These are phyloP conservation scores for Kluyveromyces sp. DNA, from an alignment of 1,139 yeast genomes.

Conservation along the genomic window DNA sequence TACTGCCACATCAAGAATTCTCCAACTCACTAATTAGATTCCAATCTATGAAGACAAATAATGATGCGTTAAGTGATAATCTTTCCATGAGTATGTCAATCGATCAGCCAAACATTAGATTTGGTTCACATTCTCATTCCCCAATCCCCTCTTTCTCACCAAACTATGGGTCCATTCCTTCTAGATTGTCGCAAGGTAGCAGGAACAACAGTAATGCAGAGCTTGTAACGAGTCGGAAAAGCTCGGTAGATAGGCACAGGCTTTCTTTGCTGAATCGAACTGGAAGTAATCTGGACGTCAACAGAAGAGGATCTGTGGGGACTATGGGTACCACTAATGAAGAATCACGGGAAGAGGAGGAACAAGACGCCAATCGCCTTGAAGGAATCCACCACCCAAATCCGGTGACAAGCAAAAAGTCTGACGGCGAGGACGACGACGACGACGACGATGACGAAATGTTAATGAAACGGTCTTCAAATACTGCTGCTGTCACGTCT, in stretches of 20 bases:
- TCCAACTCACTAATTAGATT: conserved; percentile 40
- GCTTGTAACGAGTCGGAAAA: conserved; percentile 18
- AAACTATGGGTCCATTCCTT: conserved; percentile 39
- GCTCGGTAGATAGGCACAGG: conserved; percentile 17
- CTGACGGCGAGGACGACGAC: conserved; percentile 7
- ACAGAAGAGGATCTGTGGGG: conserved; percentile 4
- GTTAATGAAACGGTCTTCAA: conserved; percentile 10
- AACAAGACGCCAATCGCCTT: no score
- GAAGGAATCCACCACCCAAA: neutral
- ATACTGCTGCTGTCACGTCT: conserved; percentile 9
- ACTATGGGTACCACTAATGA: conserved; percentile 11
- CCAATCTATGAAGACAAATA: conserved; percentile 42
- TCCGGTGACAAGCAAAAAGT: neutral
- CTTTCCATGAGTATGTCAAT: conserved; percentile 33
- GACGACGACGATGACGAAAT: conserved; percentile 13
- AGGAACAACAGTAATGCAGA: conserved; percentile 21
- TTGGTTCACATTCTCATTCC: conserved; percentile 26
- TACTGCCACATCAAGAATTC: conserved; percentile 20
- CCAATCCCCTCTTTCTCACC: conserved; percentile 32
- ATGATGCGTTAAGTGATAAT: conserved; percentile 39
- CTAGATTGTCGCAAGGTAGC: conserved; percentile 37
- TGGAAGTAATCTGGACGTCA: conserved; percentile 9
- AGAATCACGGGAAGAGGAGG: conserved; percentile 18
- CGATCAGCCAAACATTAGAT: conserved; percentile 32
- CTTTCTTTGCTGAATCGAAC: conserved; percentile 14